Percentiles rank a stretch among this genome's conserved stretches.
These are phyloP conservation scores for Mucor piriformis DNA, from an alignment of 371 early-diverging fungal genomes.

Conservation along the genomic window DNA sequence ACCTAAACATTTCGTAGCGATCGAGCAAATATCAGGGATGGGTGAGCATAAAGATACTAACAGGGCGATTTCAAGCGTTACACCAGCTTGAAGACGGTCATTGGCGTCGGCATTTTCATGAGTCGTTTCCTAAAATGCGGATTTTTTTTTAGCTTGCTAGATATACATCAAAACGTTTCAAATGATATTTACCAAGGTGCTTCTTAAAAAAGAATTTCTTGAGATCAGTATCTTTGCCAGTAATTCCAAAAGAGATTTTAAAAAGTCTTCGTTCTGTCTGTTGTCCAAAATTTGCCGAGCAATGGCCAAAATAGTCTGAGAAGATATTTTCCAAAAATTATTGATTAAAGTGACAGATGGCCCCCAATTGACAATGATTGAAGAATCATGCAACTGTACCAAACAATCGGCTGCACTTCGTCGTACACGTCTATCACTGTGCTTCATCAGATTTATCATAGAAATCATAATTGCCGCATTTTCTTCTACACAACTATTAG, in stretches of 20 bases:
- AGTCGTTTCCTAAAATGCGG: slow-evolving; percentile 34
- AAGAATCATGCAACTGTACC: slow-evolving; percentile 56
- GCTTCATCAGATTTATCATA: slow-evolving; percentile 59
- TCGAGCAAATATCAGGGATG: slow-evolving; percentile 68
- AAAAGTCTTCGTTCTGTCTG: slow-evolving; percentile 50
- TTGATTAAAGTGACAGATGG: slow-evolving; percentile 49
- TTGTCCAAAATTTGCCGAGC: slow-evolving; percentile 52
- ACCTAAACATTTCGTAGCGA: slow-evolving; percentile 57
- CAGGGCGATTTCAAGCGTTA: slow-evolving; percentile 74
- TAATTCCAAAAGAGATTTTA: slow-evolving; percentile 59
- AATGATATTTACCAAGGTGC: slow-evolving; percentile 19
- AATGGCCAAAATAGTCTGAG: slow-evolving; percentile 45
- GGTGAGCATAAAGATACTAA: slow-evolving; percentile 74
- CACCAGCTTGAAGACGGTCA: slow-evolving; percentile 67
- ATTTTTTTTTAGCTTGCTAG: not conserved
- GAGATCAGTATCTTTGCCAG: slow-evolving; percentile 60
- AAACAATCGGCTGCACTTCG: slow-evolving; percentile 66
- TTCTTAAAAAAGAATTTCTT: slow-evolving; percentile 64
- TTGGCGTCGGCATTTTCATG: slow-evolving; percentile 53
- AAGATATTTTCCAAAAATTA: slow-evolving; percentile 67
- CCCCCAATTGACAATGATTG: slow-evolving; percentile 61
- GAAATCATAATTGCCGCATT: slow-evolving; percentile 59
- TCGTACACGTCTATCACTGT: slow-evolving; percentile 59
- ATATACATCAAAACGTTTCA: not conserved
- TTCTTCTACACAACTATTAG: slow-evolving; percentile 48